Percentiles rank a stretch among this genome's conserved stretches.
These are phyloP conservation scores for Croton setiger DNA, from an alignment of 441 rosid species.

Conservation along the genomic window DNA sequence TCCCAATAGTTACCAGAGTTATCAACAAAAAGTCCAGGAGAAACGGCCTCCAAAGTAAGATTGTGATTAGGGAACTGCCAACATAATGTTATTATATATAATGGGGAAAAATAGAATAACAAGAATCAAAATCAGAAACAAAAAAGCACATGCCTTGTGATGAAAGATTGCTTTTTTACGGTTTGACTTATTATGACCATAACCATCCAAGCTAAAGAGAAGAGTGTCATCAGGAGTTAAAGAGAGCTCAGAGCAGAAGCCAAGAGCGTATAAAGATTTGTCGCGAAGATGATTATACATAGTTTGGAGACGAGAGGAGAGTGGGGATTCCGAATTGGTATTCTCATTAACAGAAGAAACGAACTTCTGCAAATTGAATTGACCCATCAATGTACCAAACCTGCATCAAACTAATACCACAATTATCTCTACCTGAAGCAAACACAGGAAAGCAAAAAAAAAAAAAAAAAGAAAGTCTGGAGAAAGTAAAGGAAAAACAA, in stretches of 20 bases:
- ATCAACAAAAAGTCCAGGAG: conserved; percentile 79
- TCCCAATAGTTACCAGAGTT: conserved; percentile 75
- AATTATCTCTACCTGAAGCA: not conserved
- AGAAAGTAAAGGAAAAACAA: not conserved
- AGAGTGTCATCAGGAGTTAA: conserved; percentile 64
- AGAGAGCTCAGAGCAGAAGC: conserved; percentile 67
- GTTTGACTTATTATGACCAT: conserved; percentile 31
- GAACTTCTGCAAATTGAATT: conserved; percentile 70
- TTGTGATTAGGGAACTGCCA: conserved; percentile 69
- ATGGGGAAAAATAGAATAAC: not conserved
- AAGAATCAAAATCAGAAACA: not conserved
- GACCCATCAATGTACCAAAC: conserved; percentile 65
- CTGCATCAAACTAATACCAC: conserved; percentile 28
- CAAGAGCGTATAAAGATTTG: conserved; percentile 71
- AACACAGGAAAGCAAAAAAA: not conserved
- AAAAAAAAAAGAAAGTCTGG: too few species aligned
- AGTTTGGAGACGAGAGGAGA: conserved; percentile 33
- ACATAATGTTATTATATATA: not conserved
- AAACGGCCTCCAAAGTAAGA: conserved; percentile 62
- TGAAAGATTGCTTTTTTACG: conserved; percentile 64
- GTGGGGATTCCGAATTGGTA: conserved; percentile 23
- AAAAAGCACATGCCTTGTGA: conserved; percentile 47
- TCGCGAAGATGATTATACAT: conserved; percentile 44
- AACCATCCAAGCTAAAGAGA: conserved; percentile 54
- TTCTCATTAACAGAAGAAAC: conserved; percentile 40